Evolutionary conservation across 371 early-diverging fungal genomes (phyloP), one percentile per base, ranked within the genome.

Genomic region (Phascolomyces articulosus): DNA sequence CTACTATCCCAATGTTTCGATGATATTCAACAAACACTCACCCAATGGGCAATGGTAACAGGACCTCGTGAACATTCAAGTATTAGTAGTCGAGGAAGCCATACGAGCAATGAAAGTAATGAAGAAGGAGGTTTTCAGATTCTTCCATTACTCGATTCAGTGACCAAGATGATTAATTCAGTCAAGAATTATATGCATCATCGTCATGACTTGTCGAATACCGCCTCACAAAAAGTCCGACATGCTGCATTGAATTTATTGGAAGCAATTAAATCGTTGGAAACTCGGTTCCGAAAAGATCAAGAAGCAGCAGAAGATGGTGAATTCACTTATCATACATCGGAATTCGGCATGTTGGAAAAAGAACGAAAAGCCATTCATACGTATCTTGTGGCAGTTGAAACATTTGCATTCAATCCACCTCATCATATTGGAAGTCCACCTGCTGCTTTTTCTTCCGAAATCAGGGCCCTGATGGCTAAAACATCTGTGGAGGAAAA

Each of bases 351-450:
- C 48, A 55, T 71, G 56, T 62, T 82, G 60, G 79, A 73, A 41
- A 64, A 65, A 8, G 82, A 82, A 55, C 40, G 82, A 18, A 26
- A 63, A 21, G 63, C 63, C 24, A 63, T 63, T n/a, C 63, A 55
- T 21, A 34, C n/a, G 16, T 63, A 82, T 60, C 62, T 82, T 29
- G 54, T 67, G 11, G 57, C 68, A 0, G 68, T 82, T 13, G 77
- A 78, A 53, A 40, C 57, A n/a, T 61, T 70, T 40, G 78, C 70
- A 0, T 74, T 82, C 51, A 82, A 76, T 58, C 82, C 82, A 10
- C 77, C 82, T 15, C 82, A 81, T 64, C 78, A 74, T 54, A 73
- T 78, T 13, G 82, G 79, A 18, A 68, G 74, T 16, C 73, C 75
- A 20, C 78, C 74, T 21, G 76, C 78, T 3, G 67, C 70, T 7